Base-by-base conservation (phyloP, 495 filamentous ascomycete genomes). In the Coniosporium apollinis region DNA sequence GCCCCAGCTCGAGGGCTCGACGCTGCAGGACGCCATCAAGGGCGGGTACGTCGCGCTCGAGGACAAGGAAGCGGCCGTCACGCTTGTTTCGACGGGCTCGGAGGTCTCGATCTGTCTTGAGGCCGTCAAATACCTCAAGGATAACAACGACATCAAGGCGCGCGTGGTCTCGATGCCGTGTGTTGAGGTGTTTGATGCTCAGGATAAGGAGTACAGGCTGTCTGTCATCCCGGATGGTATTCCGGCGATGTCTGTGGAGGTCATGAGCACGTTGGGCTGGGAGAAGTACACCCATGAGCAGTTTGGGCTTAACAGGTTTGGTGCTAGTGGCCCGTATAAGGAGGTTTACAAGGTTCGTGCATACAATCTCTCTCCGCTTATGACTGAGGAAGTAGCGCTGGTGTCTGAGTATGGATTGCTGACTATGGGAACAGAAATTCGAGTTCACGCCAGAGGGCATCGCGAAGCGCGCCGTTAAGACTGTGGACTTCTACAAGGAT, bases 251-350 rank as follows among this genome's bases (percentile, higher is more conserved):
- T 89, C 81, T 32, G 79, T 99, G 44, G 89, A 99, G 67, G 85
- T 78, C 51, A 81, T 86, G 80, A 76, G 72, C 53, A 96, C 89
- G 47, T 60, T 77, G 65, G 87, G 87, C 42, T 97, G 89, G 89
- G 87, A 94, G 72, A 76, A 82, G 57, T 97, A 94, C 64, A 77
- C 85, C 37, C 85, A 97, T 60, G 89, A 97, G 73, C 89, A 97
- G 65, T 97, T 97, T 54, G 89, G 89, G 53, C 73, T 97, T 25
- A 96, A 97, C 76, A 72, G 89, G 51, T 97, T 97, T 60, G 89
- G 89, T 72, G 86, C 85, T 47, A 86, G 79, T 35, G 89, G 86
- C 46, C 74, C 89, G 42, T 97, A 96, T 67, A 91, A 92, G 76
- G 74, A 96, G 51, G 85, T 97, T 35, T 97, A 97, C 65, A 78